A percentile compares a stretch with the other conserved stretches of the same genome.
These are phyloP conservation scores for Ustilaginoidea virens DNA, from an alignment of 2,329 filamentous ascomycete species.

Conservation along the genomic window DNA sequence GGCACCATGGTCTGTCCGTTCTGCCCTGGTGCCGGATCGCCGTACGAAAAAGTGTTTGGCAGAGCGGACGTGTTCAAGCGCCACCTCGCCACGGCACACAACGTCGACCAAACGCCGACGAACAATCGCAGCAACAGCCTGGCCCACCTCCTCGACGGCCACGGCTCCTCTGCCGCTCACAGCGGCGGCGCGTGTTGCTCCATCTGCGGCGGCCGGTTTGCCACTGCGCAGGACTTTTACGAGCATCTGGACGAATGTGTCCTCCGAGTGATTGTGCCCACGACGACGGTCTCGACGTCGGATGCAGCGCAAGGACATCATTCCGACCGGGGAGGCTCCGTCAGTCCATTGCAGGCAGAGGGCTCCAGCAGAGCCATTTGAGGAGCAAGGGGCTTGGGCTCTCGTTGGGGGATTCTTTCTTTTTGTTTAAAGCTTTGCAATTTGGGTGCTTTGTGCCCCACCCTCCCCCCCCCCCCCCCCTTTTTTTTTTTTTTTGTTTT, in stretches of 20 bases:
- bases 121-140: conserved; percentile 45
- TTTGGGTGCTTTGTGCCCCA: too few species aligned
- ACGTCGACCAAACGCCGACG: conserved; percentile 84
- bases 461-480: too few species aligned
- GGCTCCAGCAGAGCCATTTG: not conserved
- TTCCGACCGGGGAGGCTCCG: conserved; percentile 1
- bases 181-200: conserved; percentile 63
- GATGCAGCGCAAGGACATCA: not conserved
- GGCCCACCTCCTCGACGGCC: conserved; percentile 4
- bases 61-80: conserved; percentile 94
- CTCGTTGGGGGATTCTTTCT: too few species aligned
- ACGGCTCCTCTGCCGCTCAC: not conserved
- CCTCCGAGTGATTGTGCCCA: conserved; percentile 40
- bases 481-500: too few species aligned
- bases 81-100: conserved; percentile 83
- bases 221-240: conserved; percentile 88
- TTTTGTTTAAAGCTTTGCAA: too few species aligned
- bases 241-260: conserved; percentile 72
- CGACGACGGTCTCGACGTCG: conserved; percentile 1
- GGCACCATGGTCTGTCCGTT: conserved; percentile 97
- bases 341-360: conserved; percentile 2
- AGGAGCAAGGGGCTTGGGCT: too few species aligned
- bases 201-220: conserved; percentile 68
- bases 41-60: conserved; percentile 90
- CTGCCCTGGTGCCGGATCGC: conserved; percentile 74